Evolutionary conservation across 352 stramenopile species (phyloP), one percentile per base, ranked within the genome.

Genomic region (Pythium pyrilobum): DNA sequence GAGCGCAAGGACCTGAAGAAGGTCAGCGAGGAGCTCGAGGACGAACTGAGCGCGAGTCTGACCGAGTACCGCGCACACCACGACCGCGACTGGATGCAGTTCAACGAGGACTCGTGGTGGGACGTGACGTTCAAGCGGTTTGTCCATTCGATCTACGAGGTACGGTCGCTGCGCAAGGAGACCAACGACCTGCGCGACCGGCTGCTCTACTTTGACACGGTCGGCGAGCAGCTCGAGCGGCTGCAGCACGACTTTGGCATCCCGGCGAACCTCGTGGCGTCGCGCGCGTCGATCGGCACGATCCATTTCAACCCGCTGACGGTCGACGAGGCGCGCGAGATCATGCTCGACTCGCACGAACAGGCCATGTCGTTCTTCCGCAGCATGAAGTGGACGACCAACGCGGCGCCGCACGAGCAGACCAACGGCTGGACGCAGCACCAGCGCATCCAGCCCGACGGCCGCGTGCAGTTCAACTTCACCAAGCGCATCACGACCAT

Each of bases 391-490:
- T 70, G 56, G 62, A 52, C 31, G 9, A 46, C 48, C 9, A 62
- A 55, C 4, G 59, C 65, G 15, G 25, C 34, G 6, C 63, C 66
- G 25, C 59, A 67, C 27, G 62, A 83, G n/a, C 81, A 86, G 59
- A 90, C 79, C n/a, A 87, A 87, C 66, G 79, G 79, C 27, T 90
- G 79, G 79, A 83, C 79, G 28, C 71, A 87, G 47, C 73, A 85
- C 60, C 77, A 88, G 51, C 74, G 75, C 24, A 83, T 90, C 59
- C 81, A 75, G 29, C 21, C 51, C 0, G 73, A 88, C 27, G 79
- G 79, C 38, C 64, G 79, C 40, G 71, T 90, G 47, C 75, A 87
- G 52, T 90, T 90, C 59, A 88, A 87, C 42, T 90, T 90, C 25
- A 85, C 75, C 39, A 90, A 90, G 50, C 64, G 75, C n/a, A 72